These are phyloP conservation scores for Colletotrichum euphorbiae DNA, from an alignment of 2,329 filamentous ascomycete species.

Conservation along the genomic window DNA sequence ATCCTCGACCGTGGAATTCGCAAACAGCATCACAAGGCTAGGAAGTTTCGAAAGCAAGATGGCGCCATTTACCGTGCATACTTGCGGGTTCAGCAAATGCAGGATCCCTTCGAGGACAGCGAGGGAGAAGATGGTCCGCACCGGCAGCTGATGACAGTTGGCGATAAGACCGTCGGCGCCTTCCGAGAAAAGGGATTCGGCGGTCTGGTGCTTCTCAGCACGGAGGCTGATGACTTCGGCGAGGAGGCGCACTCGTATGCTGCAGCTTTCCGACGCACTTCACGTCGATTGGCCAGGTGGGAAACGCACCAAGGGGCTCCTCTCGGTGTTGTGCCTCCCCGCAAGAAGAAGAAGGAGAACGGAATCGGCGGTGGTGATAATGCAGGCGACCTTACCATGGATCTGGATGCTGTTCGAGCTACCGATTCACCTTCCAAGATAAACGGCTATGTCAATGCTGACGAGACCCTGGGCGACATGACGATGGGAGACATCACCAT, in stretches of 20 bases:
- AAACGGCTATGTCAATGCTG: constrained; percentile 53
- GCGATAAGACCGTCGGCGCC: constrained; percentile 47
- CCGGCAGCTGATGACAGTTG: constrained; percentile 47
- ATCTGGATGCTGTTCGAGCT: constrained; percentile 45
- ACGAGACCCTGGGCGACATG: constrained; percentile 57
- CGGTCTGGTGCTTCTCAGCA: constrained; percentile 71
- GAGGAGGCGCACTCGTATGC: constrained; percentile 78
- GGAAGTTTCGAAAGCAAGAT: constrained; percentile 71
- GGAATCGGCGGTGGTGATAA: constrained; percentile 39
- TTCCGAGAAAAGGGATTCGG: constrained; percentile 70
- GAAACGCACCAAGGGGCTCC: constrained; percentile 59
- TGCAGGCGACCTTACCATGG: constrained; percentile 37
- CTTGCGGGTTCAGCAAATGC: constrained; percentile 68
- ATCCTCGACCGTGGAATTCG: constrained; percentile 82
- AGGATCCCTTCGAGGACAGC: constrained; percentile 70
- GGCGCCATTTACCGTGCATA: constrained; percentile 76
- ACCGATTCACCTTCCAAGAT: constrained; percentile 33
- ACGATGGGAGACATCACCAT: constrained; percentile 52
- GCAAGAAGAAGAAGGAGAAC: constrained; percentile 54
- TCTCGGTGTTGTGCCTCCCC: constrained; percentile 59
- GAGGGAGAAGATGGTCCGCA: constrained; percentile 65
- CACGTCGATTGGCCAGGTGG: constrained; percentile 78
- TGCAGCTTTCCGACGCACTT: constrained; percentile 72
- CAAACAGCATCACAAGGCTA: constrained; percentile 71
- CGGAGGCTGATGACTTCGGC: constrained; percentile 79